Conservation (phyloP, 768 basidiomycete species). For the Pholiota conissans region DNA sequence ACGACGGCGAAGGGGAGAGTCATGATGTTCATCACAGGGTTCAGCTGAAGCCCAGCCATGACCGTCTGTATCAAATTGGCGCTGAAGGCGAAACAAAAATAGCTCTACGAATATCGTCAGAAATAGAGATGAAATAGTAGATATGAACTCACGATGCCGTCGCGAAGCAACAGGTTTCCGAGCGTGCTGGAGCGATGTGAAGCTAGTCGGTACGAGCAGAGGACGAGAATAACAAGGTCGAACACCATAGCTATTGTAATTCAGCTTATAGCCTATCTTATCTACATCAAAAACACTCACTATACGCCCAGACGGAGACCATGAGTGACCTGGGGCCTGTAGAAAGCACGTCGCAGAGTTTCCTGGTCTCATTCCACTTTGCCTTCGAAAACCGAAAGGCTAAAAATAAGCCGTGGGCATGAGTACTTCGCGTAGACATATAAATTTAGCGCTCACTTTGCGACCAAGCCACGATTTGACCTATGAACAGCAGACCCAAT, state of each 20-base stretch:
- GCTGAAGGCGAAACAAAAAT: conserved; percentile 32
- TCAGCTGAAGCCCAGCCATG: conserved; percentile 28
- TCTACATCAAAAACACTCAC: conserved; percentile 21
- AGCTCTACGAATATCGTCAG: conserved; percentile 16
- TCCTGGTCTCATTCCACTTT: conserved; percentile 26
- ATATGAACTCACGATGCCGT: conserved; percentile 28
- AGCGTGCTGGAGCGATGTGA: conserved; percentile 26
- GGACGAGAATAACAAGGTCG: conserved; percentile 29
- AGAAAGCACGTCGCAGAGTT: conserved; percentile 31
- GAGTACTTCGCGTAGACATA: neutral
- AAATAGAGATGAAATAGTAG: neutral
- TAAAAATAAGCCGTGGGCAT: conserved; percentile 8
- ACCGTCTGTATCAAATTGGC: conserved; percentile 34
- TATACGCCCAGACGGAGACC: conserved; percentile 31
- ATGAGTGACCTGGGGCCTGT: conserved; percentile 31
- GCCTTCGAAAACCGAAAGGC: conserved; percentile 33
- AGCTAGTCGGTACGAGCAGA: conserved; percentile 26
- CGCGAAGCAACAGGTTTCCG: conserved; percentile 28
- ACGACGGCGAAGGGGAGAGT: conserved; percentile 32
- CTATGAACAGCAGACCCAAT: conserved; percentile 24
- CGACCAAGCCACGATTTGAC: conserved; percentile 30
- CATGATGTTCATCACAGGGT: conserved; percentile 36
- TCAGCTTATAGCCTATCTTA: neutral
- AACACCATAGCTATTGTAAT: conserved; percentile 29
- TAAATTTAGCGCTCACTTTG: conserved; percentile 25